These are phyloP conservation scores for Prunella vulgaris DNA, from an alignment of 257 asterid genomes.

Conservation along the genomic window DNA sequence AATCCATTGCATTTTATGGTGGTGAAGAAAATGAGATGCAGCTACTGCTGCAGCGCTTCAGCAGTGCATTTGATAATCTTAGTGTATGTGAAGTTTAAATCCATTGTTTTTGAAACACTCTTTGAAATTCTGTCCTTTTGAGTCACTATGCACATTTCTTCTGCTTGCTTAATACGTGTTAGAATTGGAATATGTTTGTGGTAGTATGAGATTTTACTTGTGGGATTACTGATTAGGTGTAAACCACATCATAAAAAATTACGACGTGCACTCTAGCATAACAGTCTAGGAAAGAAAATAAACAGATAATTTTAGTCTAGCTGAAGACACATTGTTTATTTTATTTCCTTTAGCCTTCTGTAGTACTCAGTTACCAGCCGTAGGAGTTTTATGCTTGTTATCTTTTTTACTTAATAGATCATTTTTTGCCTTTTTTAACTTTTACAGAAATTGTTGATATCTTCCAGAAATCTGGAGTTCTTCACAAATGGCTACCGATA, in stretches of 20 bases:
- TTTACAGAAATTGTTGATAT: constrained; percentile 77
- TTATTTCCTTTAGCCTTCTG: constrained; percentile 7
- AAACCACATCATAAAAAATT: not conserved
- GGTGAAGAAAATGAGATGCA: constrained; percentile 92
- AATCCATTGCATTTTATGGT: constrained; percentile 92
- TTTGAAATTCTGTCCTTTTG: constrained; percentile 9
- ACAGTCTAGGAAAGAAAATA: not conserved
- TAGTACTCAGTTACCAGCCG: not conserved
- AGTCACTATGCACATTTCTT: not conserved
- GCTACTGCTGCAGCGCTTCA: constrained; percentile 68
- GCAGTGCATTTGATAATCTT: constrained; percentile 82
- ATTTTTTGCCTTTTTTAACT: constrained; percentile 28
- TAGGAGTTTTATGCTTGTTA: not conserved
- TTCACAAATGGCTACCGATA: constrained; percentile 89
- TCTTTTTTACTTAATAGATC: not conserved
- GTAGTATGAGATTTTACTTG: not conserved
- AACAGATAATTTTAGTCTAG: not conserved
- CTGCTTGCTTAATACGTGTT: constrained; percentile 5
- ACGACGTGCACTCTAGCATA: constrained; percentile 4
- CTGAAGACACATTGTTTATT: not conserved
- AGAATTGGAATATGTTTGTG: not conserved
- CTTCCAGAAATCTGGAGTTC: constrained; percentile 93
- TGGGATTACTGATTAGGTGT: constrained; percentile 4
- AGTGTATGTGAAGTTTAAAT: constrained; percentile 46
- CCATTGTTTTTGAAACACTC: constrained; percentile 14